Conservation (phyloP, 2,329 filamentous ascomycete species). For the Hymenoscyphus repandus region DNA sequence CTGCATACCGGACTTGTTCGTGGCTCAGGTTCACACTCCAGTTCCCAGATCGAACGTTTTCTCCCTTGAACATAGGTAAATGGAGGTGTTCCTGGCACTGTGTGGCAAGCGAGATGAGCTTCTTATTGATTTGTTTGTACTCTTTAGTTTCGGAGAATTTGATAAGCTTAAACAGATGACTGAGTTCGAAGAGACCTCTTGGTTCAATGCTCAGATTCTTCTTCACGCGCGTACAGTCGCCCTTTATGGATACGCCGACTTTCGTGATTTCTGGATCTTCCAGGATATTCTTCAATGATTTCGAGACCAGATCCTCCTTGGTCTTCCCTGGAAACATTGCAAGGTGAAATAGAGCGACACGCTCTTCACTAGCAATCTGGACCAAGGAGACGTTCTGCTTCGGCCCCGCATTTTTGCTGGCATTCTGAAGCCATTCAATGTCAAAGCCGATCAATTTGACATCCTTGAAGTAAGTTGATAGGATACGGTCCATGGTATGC, state of each 20-base stretch:
- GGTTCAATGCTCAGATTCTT: constrained; percentile 61
- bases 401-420: constrained; percentile 41
- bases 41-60: constrained; percentile 61
- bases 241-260: constrained; percentile 69
- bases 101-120: constrained; percentile 57
- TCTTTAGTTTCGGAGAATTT: constrained; percentile 50
- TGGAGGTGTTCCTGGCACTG: constrained; percentile 68
- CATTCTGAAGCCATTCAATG: constrained; percentile 70
- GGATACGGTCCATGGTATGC: constrained; percentile 60
- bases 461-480: constrained; percentile 58
- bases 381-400: constrained; percentile 74
- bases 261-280: constrained; percentile 67
- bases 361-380: constrained; percentile 72
- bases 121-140: constrained; percentile 57
- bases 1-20: constrained; percentile 68
- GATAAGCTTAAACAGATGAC: constrained; percentile 74
- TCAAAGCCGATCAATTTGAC: constrained; percentile 81
- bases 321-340: constrained; percentile 51
- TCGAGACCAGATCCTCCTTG: constrained; percentile 56
- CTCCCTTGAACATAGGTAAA: constrained; percentile 71
- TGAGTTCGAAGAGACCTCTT: constrained; percentile 71
- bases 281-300: constrained; percentile 65
- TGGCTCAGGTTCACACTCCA: constrained; percentile 62
- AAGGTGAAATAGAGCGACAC: constrained; percentile 77
- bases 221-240: constrained; percentile 62